phyloP scores from a whole-genome alignment of 495 filamentous ascomycete genomes.

The Xylaria curta region DNA sequence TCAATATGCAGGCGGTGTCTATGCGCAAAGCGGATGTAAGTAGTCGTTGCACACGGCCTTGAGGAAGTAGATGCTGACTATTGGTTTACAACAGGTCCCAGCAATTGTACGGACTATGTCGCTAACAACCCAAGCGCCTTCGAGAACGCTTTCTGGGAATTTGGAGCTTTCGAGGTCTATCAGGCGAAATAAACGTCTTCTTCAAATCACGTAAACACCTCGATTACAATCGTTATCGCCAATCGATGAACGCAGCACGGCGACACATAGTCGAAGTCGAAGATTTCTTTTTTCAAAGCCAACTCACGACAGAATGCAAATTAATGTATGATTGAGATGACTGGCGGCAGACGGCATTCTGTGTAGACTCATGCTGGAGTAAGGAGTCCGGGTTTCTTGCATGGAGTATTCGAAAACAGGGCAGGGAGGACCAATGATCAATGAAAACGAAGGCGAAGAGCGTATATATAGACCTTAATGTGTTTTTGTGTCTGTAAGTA shows the following conservation, averaged over 20 bases:
- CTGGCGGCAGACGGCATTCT: background rate
- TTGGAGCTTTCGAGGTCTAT: conserved; percentile 70
- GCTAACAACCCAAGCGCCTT: conserved; percentile 68
- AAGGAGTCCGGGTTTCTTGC: conserved; percentile 8
- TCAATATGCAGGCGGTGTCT: conserved; percentile 62
- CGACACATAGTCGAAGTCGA: background rate
- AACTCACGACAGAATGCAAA: background rate
- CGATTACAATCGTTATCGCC: too few species aligned
- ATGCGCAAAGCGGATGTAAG: conserved; percentile 53
- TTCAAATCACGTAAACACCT: background rate
- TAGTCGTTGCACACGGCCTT: conserved; percentile 22
- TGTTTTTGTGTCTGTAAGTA: background rate
- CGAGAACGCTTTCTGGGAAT: conserved; percentile 68
- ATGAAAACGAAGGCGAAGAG: background rate
- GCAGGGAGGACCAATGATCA: background rate
- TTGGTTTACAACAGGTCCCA: conserved; percentile 39
- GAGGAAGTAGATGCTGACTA: conserved; percentile 35
- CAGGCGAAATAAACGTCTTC: conserved; percentile 32
- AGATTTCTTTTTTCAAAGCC: background rate
- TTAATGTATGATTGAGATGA: conserved; percentile 1
- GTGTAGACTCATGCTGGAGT: conserved; percentile 8
- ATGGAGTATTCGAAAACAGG: background rate
- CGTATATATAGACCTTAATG: conserved; percentile 8
- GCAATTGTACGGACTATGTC: conserved; percentile 66
- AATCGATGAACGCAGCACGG: background rate